Conservation (phyloP, 768 basidiomycete genomes). For the Tylopilus plumbeoviolaceoides region DNA sequence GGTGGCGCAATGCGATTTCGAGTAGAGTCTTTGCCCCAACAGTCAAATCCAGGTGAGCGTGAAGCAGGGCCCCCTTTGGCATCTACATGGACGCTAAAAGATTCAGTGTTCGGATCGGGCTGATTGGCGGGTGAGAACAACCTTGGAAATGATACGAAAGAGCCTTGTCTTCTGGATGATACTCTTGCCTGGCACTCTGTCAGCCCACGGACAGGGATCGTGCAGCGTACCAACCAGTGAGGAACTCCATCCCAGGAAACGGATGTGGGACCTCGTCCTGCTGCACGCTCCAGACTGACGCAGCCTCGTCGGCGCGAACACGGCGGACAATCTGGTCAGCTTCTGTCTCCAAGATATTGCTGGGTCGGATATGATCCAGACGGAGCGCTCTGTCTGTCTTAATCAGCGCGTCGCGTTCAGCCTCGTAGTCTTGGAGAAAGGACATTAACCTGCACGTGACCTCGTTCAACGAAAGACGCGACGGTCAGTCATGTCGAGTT, state of each 20-base stretch:
- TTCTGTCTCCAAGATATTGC: slow-evolving; percentile 37
- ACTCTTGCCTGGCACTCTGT: slow-evolving; percentile 37
- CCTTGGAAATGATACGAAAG: slow-evolving; percentile 61
- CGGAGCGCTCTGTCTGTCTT: slow-evolving; percentile 46
- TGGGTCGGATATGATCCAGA: slow-evolving; percentile 37
- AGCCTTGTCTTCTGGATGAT: slow-evolving; percentile 60
- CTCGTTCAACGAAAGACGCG: not conserved
- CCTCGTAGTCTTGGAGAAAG: slow-evolving; percentile 18
- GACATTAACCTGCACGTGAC: slow-evolving; percentile 11
- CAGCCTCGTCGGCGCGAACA: slow-evolving; percentile 52
- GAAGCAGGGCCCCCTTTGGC: slow-evolving; percentile 77
- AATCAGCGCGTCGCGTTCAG: slow-evolving; percentile 30
- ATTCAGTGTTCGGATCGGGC: not conserved
- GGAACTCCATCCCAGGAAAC: slow-evolving; percentile 77
- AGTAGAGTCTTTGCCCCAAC: slow-evolving; percentile 53
- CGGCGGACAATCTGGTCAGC: slow-evolving; percentile 56
- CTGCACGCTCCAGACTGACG: slow-evolving; percentile 55
- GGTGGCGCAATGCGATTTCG: slow-evolving; percentile 50
- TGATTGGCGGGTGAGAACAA: slow-evolving; percentile 9
- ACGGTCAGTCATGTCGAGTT: slow-evolving; percentile 21
- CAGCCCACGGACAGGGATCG: not conserved
- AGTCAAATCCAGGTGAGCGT: slow-evolving; percentile 72
- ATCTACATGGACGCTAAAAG: slow-evolving; percentile 40
- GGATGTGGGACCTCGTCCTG: slow-evolving; percentile 52
- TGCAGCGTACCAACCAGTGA: slow-evolving; percentile 48